Evolutionary conservation across 306 rosid species (phyloP).

Genomic region (Fragaria nilgerrensis): DNA sequence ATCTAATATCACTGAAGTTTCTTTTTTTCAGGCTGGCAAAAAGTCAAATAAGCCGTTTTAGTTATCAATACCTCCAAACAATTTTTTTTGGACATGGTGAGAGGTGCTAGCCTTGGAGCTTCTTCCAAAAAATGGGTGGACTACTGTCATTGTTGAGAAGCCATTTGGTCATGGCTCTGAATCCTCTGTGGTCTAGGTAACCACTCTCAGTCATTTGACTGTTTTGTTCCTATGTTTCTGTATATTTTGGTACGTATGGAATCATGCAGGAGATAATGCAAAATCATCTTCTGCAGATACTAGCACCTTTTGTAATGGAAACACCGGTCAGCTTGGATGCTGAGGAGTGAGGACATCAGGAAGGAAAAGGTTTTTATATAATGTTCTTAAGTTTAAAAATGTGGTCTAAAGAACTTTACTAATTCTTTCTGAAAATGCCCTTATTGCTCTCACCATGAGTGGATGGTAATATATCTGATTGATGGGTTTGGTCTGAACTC

Average conservation of each 20-base stretch:
- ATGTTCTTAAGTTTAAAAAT: conserved; percentile 11
- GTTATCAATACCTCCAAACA: conserved; percentile 87
- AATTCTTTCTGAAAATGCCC: neutral
- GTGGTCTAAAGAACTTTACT: neutral
- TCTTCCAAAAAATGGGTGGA: conserved; percentile 86
- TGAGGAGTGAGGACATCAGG: conserved; percentile 63
- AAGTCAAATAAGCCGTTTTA: too few species aligned
- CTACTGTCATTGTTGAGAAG: conserved; percentile 93
- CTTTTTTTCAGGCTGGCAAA: conserved; percentile 60
- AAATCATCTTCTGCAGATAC: conserved; percentile 95
- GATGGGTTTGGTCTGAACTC: conserved; percentile 26
- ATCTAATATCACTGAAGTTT: conserved; percentile 10
- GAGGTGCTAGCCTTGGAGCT: conserved; percentile 73
- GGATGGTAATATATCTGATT: conserved; percentile 7
- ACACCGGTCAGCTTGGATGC: conserved; percentile 96
- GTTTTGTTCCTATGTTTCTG: conserved; percentile 26
- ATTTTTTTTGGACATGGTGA: conserved; percentile 74
- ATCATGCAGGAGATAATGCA: conserved; percentile 69
- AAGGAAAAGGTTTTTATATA: conserved; percentile 65
- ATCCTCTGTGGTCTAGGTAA: conserved; percentile 70
- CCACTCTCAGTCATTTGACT: conserved; percentile 28
- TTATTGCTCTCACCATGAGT: neutral
- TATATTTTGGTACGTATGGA: conserved; percentile 85
- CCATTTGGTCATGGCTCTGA: conserved; percentile 90
- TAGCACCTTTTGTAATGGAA: conserved; percentile 94